Evolutionary conservation across 169 alveolate genomes (phyloP).

Genomic region (Eimeria acervulina): DNA sequence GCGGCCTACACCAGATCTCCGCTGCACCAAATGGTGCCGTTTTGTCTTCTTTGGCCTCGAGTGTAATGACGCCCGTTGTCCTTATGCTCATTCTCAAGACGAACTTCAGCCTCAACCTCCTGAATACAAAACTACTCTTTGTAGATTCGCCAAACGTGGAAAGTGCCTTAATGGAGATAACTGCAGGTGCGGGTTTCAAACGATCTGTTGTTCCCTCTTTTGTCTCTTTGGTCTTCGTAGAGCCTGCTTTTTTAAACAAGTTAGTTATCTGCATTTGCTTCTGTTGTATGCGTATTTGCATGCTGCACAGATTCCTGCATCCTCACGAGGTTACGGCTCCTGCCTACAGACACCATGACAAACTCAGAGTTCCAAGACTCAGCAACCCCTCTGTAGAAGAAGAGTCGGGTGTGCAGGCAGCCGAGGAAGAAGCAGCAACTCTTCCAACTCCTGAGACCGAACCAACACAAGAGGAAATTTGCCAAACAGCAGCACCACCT

Average conservation of each 20-base stretch:
- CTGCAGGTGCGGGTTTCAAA: constrained; percentile 9
- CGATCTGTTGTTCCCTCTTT: not conserved
- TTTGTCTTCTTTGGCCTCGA: constrained; percentile 35
- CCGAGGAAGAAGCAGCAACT: not conserved
- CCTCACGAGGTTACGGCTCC: not conserved
- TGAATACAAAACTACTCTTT: not conserved
- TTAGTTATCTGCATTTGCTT: no score
- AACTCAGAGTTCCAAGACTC: not conserved
- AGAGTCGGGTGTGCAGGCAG: not conserved
- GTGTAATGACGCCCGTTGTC: constrained; percentile 37
- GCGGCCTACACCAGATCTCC: not conserved
- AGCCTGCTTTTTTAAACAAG: no score
- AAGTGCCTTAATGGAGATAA: constrained; percentile 3
- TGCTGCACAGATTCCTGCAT: not conserved
- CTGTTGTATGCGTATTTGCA: not conserved
- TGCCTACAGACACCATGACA: not conserved
- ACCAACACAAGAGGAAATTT: not conserved
- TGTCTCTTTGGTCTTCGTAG: no score
- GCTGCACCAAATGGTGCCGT: constrained; percentile 56
- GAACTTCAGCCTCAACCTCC: not conserved
- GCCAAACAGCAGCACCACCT: not conserved
- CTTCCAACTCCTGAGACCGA: not conserved
- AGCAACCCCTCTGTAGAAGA: not conserved
- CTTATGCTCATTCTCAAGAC: constrained; percentile 30
- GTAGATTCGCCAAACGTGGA: not conserved